These are phyloP conservation scores for Apodospora peruviana DNA, from an alignment of 495 filamentous ascomycete species.

Conservation along the genomic window DNA sequence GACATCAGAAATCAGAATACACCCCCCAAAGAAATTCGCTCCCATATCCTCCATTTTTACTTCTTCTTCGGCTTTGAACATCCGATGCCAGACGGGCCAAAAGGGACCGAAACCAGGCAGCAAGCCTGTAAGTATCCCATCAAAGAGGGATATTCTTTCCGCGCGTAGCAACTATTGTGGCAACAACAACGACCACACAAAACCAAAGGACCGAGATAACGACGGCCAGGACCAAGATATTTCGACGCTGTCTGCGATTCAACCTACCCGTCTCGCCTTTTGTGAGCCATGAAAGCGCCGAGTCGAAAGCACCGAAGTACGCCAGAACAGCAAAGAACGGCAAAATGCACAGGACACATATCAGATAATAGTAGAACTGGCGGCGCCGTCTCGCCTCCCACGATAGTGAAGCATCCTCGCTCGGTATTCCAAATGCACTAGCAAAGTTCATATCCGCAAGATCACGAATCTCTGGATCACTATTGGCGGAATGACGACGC, in stretches of 20 bases:
- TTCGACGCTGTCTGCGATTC: conserved; percentile 21
- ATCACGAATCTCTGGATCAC: no score
- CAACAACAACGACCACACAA: conserved; percentile 3
- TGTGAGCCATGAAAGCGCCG: conserved; percentile 28
- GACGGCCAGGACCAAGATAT: conserved; percentile 14
- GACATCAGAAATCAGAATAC: no score
- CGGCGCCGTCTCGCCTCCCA: conserved; percentile 17
- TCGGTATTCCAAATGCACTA: conserved; percentile 1
- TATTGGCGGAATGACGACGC: not conserved
- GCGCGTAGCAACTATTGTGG: conserved; percentile 3
- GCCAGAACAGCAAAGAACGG: conserved; percentile 30
- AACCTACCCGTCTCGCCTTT: conserved; percentile 24
- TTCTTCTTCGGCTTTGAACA: no score
- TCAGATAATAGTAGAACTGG: conserved; percentile 20
- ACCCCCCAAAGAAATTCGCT: not conserved
- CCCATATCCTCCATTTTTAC: no score
- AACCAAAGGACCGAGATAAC: conserved; percentile 17
- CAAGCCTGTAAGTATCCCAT: no score
- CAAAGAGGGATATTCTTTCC: no score
- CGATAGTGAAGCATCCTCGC: conserved; percentile 24
- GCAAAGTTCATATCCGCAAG: conserved; percentile 4
- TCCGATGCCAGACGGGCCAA: no score
- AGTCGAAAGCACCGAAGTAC: conserved; percentile 20
- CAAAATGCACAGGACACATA: conserved; percentile 22
- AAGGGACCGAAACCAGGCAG: no score